These are phyloP conservation scores for Oryza longistaminata DNA, from an alignment of 176 grass and related monocot genomes.

Conservation along the genomic window DNA sequence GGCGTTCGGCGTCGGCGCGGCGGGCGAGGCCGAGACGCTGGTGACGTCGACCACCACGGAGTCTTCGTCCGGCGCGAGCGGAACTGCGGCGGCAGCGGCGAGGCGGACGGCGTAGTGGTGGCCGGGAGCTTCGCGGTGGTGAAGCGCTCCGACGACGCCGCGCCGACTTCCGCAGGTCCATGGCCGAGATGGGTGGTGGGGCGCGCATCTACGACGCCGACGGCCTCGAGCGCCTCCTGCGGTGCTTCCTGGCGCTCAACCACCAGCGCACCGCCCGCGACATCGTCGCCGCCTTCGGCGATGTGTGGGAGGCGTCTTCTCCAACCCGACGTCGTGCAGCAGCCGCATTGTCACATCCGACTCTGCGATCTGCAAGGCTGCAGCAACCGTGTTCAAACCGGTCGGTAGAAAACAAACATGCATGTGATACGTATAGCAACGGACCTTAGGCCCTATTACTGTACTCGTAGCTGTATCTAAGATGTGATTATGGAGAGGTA, in stretches of 20 bases:
- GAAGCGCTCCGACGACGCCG: conserved; percentile 85
- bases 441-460: background rate
- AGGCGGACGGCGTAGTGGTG: conserved; percentile 14
- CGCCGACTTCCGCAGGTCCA: conserved; percentile 78
- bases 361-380: background rate
- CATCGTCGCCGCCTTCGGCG: conserved; percentile 73
- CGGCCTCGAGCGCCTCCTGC: conserved; percentile 72
- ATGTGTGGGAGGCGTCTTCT: conserved; percentile 82
- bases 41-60: conserved; percentile 44
- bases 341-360: background rate
- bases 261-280: conserved; percentile 57
- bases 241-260: conserved; percentile 84
- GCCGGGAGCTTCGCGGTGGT: conserved; percentile 76
- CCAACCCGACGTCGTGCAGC: background rate
- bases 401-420: conserved; percentile 28
- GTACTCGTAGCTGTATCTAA: background rate
- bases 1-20: background rate
- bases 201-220: conserved; percentile 72
- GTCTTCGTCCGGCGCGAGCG: conserved; percentile 49
- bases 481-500: background rate
- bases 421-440: background rate
- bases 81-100: conserved; percentile 1
- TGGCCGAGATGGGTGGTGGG: conserved; percentile 90
- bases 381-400: background rate
- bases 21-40: background rate